Percentiles rank a stretch among this genome's conserved stretches.
These are phyloP conservation scores for Rhizoclosmatium globosum DNA, from an alignment of 192 early-diverging fungal species.

Conservation along the genomic window DNA sequence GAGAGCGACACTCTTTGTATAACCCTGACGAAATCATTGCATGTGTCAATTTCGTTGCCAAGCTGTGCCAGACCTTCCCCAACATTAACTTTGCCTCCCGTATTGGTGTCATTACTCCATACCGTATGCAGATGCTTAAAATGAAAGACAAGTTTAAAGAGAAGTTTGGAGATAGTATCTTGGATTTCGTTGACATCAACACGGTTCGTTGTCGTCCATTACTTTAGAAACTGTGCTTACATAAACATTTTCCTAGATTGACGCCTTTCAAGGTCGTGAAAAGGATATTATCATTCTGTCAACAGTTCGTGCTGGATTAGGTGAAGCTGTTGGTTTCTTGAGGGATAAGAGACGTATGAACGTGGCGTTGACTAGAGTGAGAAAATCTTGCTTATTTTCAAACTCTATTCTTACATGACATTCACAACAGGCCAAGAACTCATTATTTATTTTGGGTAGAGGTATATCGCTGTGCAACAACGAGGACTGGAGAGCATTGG, in stretches of 20 bases:
- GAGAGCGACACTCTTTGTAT: slow-evolving; percentile 70
- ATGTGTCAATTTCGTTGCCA: slow-evolving; percentile 74
- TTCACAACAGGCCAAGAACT: slow-evolving; percentile 65
- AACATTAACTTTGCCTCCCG: slow-evolving; percentile 62
- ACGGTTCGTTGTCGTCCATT: slow-evolving; percentile 64
- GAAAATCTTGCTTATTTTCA: not conserved
- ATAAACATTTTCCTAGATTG: slow-evolving; percentile 50
- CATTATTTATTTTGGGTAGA: slow-evolving; percentile 85
- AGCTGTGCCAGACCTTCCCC: slow-evolving; percentile 66
- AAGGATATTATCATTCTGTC: slow-evolving; percentile 97
- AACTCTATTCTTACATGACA: not conserved
- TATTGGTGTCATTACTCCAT: slow-evolving; percentile 93
- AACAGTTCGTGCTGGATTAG: slow-evolving; percentile 79
- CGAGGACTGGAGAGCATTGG: slow-evolving; percentile 76
- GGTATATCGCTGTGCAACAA: slow-evolving; percentile 65
- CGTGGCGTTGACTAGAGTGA: slow-evolving; percentile 80
- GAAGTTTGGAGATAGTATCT: slow-evolving; percentile 68
- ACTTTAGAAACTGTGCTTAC: slow-evolving; percentile 7
- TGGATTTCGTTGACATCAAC: slow-evolving; percentile 87
- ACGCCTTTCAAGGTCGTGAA: slow-evolving; percentile 98
- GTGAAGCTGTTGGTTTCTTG: slow-evolving; percentile 80
- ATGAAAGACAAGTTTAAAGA: slow-evolving; percentile 72
- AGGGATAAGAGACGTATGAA: slow-evolving; percentile 90
- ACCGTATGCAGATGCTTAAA: slow-evolving; percentile 83
- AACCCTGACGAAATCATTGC: slow-evolving; percentile 83